Conservation (phyloP, 805 yeast genomes). For the Tetrapisispora arboricola region DNA sequence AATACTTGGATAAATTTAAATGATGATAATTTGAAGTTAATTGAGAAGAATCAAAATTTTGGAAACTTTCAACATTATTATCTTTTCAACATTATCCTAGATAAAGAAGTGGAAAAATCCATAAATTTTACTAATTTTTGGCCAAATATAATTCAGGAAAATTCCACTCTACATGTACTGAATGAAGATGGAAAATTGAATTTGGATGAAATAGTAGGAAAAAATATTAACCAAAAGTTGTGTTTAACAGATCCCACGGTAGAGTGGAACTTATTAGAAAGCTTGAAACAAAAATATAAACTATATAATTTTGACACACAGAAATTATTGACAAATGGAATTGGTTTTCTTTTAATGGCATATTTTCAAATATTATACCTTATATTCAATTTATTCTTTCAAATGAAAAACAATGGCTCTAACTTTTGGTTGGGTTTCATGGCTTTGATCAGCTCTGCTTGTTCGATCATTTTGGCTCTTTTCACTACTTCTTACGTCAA, state of each 20-base stretch:
- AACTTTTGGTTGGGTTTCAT: constrained; percentile 80
- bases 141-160: constrained; percentile 1
- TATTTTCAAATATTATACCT: constrained; percentile 85
- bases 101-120: constrained; percentile 4
- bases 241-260: background rate
- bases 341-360: constrained; percentile 63
- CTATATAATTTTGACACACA: background rate
- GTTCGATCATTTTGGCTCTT: constrained; percentile 75
- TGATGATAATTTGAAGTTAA: constrained; percentile 11
- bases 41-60: constrained; percentile 7
- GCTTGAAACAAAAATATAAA: background rate
- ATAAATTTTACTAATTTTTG: background rate
- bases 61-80: constrained; percentile 17
- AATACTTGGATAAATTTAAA: constrained; percentile 17
- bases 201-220: background rate
- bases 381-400: constrained; percentile 58
- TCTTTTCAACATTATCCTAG: constrained; percentile 21
- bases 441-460: constrained; percentile 64
- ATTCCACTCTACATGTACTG: background rate
- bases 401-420: constrained; percentile 71
- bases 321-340: background rate
- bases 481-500: constrained; percentile 48
- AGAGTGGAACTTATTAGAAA: background rate
- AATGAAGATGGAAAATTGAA: background rate
- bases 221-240: background rate